These are phyloP conservation scores for Thielaviopsis ethacetica DNA, from an alignment of 2,329 filamentous ascomycete species.

Conservation along the genomic window DNA sequence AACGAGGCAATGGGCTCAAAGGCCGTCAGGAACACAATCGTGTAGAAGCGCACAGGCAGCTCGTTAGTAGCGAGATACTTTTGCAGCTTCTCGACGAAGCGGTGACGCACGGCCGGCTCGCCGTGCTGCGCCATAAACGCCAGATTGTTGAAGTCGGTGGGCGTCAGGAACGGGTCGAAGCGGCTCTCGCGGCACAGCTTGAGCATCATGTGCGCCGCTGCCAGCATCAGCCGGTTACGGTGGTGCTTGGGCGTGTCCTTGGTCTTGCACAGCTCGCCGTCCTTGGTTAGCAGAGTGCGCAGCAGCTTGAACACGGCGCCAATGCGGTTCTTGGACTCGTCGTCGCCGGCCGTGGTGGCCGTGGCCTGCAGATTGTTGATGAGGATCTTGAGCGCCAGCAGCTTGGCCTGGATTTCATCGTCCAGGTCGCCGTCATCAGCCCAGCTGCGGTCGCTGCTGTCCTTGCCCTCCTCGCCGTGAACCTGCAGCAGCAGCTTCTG, in stretches of 20 bases:
- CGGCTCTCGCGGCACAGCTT: constrained; percentile 68
- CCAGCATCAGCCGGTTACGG: constrained; percentile 62
- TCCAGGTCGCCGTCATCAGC: constrained; percentile 52
- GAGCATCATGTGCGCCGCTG: constrained; percentile 63
- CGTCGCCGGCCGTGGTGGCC: constrained; percentile 24
- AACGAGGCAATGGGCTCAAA: constrained; percentile 70
- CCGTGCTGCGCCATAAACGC: constrained; percentile 69
- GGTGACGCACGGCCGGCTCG: constrained; percentile 53
- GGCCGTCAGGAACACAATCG: constrained; percentile 75
- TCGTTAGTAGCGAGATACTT: constrained; percentile 68
- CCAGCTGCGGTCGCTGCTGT: constrained; percentile 44
- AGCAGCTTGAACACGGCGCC: constrained; percentile 63
- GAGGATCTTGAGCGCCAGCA: constrained; percentile 66
- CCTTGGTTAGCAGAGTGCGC: constrained; percentile 54
- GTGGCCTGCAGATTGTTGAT: constrained; percentile 65
- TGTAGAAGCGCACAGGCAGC: constrained; percentile 65
- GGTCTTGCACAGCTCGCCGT: constrained; percentile 66
- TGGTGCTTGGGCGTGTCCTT: constrained; percentile 63
- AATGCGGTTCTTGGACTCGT: constrained; percentile 41
- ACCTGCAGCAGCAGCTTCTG: constrained; percentile 58
- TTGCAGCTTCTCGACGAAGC: constrained; percentile 73
- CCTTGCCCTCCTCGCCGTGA: constrained; percentile 39
- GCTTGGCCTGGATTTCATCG: constrained; percentile 69
- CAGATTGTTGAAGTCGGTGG: constrained; percentile 63
- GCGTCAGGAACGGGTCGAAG: constrained; percentile 59